Percentiles rank a stretch among this genome's conserved stretches.
Conservation (phyloP, 2,329 filamentous ascomycete genomes). For the Sporothrix inflata region DNA sequence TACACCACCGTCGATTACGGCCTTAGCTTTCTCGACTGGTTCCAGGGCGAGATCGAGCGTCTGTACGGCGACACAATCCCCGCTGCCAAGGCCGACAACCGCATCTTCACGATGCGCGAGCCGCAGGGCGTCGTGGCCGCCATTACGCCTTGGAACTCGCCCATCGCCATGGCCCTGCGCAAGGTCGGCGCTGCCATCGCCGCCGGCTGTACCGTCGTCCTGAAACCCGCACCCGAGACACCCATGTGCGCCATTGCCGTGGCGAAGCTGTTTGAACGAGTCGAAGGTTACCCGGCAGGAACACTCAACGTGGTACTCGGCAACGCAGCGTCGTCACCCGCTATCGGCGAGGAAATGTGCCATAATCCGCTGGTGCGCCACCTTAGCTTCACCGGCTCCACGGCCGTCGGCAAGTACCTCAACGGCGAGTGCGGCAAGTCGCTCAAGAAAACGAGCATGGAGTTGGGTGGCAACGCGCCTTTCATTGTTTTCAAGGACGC, state of each 20-base stretch:
- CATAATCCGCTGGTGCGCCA: conserved; percentile 79
- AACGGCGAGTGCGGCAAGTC: conserved; percentile 89
- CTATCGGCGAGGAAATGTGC: conserved; percentile 76
- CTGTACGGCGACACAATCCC: conserved; percentile 78
- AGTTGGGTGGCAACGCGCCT: conserved; percentile 91
- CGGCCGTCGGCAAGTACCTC: conserved; percentile 69
- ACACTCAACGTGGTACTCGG: conserved; percentile 86
- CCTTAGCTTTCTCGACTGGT: conserved; percentile 79
- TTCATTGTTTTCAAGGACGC: conserved; percentile 98
- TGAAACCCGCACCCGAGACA: conserved; percentile 91
- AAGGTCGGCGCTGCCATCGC: conserved; percentile 77
- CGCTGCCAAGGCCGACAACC: conserved; percentile 68
- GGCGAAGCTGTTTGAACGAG: conserved; percentile 81
- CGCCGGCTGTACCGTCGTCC: conserved; percentile 92
- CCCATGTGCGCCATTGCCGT: conserved; percentile 88
- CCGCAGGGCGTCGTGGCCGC: conserved; percentile 82
- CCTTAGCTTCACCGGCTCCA: conserved; percentile 89
- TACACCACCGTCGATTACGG: conserved; percentile 73
- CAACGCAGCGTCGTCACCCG: conserved; percentile 73
- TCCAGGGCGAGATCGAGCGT: conserved; percentile 75
- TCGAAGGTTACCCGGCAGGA: conserved; percentile 81
- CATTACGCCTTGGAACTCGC: conserved; percentile 90
- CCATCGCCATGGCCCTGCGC: conserved; percentile 73
- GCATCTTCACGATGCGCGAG: conserved; percentile 78
- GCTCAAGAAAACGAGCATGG: conserved; percentile 80